Evolutionary conservation across 2,329 filamentous ascomycete species (phyloP).

Genomic region (Leptodontidium sp.): DNA sequence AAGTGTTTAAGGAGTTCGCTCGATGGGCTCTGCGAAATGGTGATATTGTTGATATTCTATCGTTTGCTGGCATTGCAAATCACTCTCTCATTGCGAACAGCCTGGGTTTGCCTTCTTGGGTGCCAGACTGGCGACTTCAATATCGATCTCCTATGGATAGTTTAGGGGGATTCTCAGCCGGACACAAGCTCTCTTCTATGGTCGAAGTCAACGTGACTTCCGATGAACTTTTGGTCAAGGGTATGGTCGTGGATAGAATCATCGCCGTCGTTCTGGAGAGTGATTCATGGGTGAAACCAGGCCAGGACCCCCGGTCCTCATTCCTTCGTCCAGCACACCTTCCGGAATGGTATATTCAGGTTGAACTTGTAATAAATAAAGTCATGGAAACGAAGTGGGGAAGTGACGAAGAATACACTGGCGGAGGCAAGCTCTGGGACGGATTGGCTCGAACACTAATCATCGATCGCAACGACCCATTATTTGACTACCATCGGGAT

Average conservation of each 20-base stretch:
- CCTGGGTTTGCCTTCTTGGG: neutral
- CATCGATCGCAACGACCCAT: neutral
- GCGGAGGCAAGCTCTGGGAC: neutral
- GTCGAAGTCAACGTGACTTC: neutral
- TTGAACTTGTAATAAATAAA: neutral
- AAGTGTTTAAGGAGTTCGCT: neutral
- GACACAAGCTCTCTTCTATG: neutral
- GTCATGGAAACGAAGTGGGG: neutral
- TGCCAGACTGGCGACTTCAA: slow-evolving; percentile 1
- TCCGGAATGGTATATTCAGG: neutral
- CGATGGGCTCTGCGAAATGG: neutral
- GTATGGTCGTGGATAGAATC: neutral
- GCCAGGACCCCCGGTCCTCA: neutral
- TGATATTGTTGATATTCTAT: neutral
- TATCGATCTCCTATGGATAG: neutral
- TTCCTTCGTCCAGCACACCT: neutral
- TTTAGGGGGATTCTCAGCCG: neutral
- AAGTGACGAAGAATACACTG: neutral
- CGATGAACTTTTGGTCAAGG: neutral
- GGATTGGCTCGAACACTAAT: neutral
- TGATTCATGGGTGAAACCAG: neutral
- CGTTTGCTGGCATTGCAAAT: slow-evolving; percentile 1
- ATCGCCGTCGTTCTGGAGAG: neutral
- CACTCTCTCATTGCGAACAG: slow-evolving; percentile 1
- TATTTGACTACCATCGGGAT: neutral